Base-by-base conservation (phyloP, 179 eudicot species). In the Beta lomatogona region DNA sequence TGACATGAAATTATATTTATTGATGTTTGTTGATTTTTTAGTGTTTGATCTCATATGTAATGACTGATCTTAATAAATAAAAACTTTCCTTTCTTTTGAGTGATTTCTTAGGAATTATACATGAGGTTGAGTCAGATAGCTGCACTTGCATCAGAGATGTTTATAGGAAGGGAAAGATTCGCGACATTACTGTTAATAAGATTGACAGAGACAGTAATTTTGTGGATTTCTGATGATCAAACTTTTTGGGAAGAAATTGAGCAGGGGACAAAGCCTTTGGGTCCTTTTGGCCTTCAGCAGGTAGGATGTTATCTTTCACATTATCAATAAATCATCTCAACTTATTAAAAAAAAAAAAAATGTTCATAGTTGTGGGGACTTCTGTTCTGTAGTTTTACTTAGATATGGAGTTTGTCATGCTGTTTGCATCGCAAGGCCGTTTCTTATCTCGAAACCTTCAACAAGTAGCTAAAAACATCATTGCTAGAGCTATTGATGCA, bases 361-460 rank as follows among this genome's bases (percentile, higher is more conserved):
- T 65, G 4, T 45, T 21, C 4, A 0, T 28, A 13, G 41, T 36
- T 44, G 19, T 75, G 0, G 8, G 4, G 11, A 41, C 28, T 59
- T 31, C 9, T 5, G 10, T 52, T 45, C 48, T 89, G 86, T 90
- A 97, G 99, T 97, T 94, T 81, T 94, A 97, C 85, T 83, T 97
- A 88, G 99, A 97, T 85, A 97, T 97, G 98, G 92, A 94, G 82
- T 97, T 97, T 84, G 97, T 97, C 88, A 97, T 93, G 78, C 91
- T 92, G 2, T 97, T 97, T 85, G 81, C 99, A 77, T 92, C 97
- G 19, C 97, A 93, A 90, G 99, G 99, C 44, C 98, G 97, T 48
- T 97, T 93, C 87, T 82, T 97, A 71, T 97, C 99, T 10, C 92
- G 98, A 45, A 94, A 86, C 86, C 89, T 97, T 70, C 97, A 92